Evolutionary conservation across 495 filamentous ascomycete genomes (phyloP).

Genomic region (Neurospora intermedia): DNA sequence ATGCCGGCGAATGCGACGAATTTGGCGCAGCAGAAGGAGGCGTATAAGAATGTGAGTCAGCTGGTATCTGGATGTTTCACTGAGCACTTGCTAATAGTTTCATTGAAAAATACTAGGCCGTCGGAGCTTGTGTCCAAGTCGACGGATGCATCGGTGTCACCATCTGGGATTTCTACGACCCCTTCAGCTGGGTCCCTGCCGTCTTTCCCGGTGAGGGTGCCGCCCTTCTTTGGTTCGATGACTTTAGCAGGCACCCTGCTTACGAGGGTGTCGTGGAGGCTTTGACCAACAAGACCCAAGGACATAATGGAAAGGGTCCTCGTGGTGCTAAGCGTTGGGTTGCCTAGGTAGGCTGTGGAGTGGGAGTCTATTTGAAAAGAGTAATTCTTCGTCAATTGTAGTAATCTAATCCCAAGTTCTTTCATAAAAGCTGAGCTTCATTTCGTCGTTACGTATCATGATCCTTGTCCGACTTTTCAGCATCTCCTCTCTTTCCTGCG

Average conservation of each 20-base stretch:
- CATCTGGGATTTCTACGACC: constrained; percentile 51
- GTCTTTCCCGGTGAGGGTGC: constrained; percentile 45
- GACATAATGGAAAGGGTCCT: neutral
- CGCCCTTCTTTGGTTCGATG: constrained; percentile 39
- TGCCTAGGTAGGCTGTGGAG: neutral
- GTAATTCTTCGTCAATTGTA: neutral
- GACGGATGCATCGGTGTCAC: constrained; percentile 55
- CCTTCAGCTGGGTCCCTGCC: constrained; percentile 49
- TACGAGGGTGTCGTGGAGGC: constrained; percentile 28
- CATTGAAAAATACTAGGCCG: constrained; percentile 1
- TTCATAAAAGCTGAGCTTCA: neutral
- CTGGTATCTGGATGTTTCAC: too few relatives aligned
- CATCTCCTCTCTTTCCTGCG: neutral
- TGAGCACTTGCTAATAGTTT: too few relatives aligned
- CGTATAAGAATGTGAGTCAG: constrained; percentile 36
- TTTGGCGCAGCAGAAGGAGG: constrained; percentile 44
- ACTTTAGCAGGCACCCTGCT: constrained; percentile 48
- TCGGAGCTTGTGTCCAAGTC: constrained; percentile 48
- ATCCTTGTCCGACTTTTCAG: neutral
- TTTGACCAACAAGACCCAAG: constrained; percentile 4
- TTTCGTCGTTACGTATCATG: neutral
- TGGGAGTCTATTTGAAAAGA: neutral
- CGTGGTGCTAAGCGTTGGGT: neutral
- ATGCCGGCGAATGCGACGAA: constrained; percentile 33
- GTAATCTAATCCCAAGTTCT: neutral